Percentiles rank a stretch among this genome's conserved stretches.
phyloP scores from a whole-genome alignment of 2,329 filamentous ascomycete species.

The Gnomoniopsis sp. region DNA sequence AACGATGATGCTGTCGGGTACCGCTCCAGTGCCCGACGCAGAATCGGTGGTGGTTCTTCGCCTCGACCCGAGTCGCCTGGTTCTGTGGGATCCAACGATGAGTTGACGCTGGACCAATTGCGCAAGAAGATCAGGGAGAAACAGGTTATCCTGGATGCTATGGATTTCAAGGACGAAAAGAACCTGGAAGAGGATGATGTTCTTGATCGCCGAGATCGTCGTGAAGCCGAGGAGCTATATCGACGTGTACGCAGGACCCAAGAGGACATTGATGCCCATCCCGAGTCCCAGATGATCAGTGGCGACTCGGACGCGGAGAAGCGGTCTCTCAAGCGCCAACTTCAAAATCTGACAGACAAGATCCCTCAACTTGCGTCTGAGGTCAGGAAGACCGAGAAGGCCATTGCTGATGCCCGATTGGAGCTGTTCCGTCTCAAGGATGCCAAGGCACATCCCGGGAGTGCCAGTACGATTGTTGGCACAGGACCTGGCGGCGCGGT shows the following conservation, averaged over 20 bases:
- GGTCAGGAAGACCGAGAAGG: constrained; percentile 84
- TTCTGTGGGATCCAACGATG: constrained; percentile 70
- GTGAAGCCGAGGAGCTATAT: constrained; percentile 92
- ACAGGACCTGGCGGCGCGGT: constrained; percentile 88
- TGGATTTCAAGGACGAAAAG: constrained; percentile 94
- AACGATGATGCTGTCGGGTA: constrained; percentile 93
- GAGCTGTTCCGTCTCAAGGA: constrained; percentile 93
- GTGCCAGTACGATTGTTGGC: constrained; percentile 77
- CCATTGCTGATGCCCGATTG: constrained; percentile 85
- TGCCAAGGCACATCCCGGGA: constrained; percentile 84
- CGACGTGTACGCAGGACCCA: constrained; percentile 87
- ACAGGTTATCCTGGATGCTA: constrained; percentile 89
- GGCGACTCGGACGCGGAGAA: constrained; percentile 86
- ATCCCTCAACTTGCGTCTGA: constrained; percentile 90
- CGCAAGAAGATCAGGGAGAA: constrained; percentile 92
- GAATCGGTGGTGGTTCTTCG: constrained; percentile 69
- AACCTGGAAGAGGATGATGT: constrained; percentile 86
- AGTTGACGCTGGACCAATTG: constrained; percentile 80
- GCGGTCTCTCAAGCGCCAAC: constrained; percentile 79
- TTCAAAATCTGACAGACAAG: constrained; percentile 84
- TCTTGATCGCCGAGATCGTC: constrained; percentile 83
- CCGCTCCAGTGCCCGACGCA: constrained; percentile 85
- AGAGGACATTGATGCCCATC: constrained; percentile 90
- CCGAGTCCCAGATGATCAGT: constrained; percentile 66
- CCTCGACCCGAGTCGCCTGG: constrained; percentile 76